Base-by-base conservation (phyloP, 2,329 filamentous ascomycete genomes). In the Neurospora sp. region DNA sequence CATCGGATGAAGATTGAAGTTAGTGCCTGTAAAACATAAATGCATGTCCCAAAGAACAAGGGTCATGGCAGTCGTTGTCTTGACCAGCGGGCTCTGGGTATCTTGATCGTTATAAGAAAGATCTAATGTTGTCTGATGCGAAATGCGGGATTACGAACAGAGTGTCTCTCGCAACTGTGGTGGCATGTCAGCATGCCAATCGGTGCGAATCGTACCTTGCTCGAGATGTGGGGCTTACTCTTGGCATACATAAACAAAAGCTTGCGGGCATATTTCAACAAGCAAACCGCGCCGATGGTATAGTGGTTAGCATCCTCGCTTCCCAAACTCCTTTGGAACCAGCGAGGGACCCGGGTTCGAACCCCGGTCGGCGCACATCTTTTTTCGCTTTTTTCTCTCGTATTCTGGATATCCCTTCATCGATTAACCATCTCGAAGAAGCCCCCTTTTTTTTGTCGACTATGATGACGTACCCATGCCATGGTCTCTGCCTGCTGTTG, bases 331-430 rank as follows among this genome's bases (percentile, higher is more conserved):
- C 42, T 52, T 58, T 66, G 46, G 68, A 52, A 66, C 5, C 46
- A 68, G 68, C 68, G 68, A 68, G 46, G 68, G 68, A 68, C 68
- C 68, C 68, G 68, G 46, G 68, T 68, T 68, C 68, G 68, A 68
- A 68, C 68, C 68, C 46, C 68, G 68, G 68, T 39, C 46, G 38
- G 68, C 68, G 68, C 68, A 68, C 17, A 15, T 33, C 46, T 39
- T 68, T 68, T 68, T 66, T 8, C 11, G 11, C 15, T 38, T 66
- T 66, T 68, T 68, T 15, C 3, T 15, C 13, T 15, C 6, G 6
- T 9, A 17, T 5, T 15, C 10, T 3, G 19, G 46, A 15, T 52
- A 28, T 15, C 19, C 80, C 80, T 52, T 62, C 28, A 33, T 36
- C 28, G 3, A 62, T 33, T 9, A 15, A 33, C 4, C 1, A 17